A percentile compares a stretch with the other conserved stretches of the same genome.
Conservation (phyloP, 73 alveolate species). For the Durusdinium trenchii region DNA sequence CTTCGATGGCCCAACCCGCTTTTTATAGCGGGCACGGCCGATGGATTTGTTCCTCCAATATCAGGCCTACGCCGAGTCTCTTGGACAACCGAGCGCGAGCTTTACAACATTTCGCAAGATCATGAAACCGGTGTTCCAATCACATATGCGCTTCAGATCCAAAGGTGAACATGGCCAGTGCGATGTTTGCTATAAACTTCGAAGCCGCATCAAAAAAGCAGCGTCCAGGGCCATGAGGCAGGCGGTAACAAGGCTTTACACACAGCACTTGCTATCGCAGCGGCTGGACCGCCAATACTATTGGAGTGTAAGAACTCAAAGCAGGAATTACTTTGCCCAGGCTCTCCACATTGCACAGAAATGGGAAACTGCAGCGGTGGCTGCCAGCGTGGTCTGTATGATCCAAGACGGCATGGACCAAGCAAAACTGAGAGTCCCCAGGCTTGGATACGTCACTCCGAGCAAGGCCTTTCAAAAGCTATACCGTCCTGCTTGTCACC, state of each 20-base stretch:
- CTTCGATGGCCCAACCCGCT: not conserved
- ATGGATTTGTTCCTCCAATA: not conserved
- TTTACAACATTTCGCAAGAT: not conserved
- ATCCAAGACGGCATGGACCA: slow-evolving; percentile 5
- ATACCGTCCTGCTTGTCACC: not conserved
- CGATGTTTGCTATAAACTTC: not conserved
- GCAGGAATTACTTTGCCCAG: too few relatives aligned
- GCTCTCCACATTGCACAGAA: too few relatives aligned
- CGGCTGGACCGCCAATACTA: not conserved
- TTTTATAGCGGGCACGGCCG: not conserved
- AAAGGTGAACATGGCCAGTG: slow-evolving; percentile 30
- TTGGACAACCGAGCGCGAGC: too few relatives aligned
- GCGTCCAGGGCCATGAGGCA: not conserved
- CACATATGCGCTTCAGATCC: not conserved
- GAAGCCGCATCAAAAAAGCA: not conserved
- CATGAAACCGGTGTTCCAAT: not conserved
- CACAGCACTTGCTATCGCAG: not conserved
- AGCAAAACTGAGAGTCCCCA: not conserved
- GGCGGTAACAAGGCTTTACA: not conserved
- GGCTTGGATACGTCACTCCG: not conserved
- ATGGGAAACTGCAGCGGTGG: not conserved
- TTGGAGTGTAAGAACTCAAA: not conserved
- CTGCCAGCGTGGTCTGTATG: not conserved
- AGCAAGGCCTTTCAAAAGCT: not conserved
- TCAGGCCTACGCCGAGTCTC: not conserved